These are phyloP conservation scores for Wickerhamiella siamensis DNA, from an alignment of 805 yeast genomes.

Conservation along the genomic window DNA sequence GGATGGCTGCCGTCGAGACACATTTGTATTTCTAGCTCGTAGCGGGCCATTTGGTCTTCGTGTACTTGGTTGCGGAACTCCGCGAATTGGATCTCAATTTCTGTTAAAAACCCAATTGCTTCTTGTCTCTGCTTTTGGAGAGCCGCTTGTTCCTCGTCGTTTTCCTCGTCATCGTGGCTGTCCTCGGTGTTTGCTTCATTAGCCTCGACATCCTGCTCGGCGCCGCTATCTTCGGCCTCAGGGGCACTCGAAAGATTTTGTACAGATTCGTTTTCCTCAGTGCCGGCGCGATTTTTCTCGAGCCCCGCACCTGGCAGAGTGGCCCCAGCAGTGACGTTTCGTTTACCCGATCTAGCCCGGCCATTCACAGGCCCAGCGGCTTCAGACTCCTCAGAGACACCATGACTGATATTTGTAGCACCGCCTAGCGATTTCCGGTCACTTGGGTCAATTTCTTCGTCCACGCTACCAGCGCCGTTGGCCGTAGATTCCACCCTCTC, in stretches of 20 bases:
- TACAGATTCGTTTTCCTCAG: conserved; percentile 16
- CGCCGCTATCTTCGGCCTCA: conserved; percentile 16
- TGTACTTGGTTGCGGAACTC: conserved; percentile 68
- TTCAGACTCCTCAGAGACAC: conserved; percentile 6
- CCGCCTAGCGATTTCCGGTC: conserved; percentile 7
- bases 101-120: conserved; percentile 60
- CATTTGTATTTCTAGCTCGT: conserved; percentile 72
- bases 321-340: conserved; percentile 1
- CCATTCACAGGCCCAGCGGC: background rate
- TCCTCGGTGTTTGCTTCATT: conserved; percentile 13
- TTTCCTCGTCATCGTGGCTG: conserved; percentile 14
- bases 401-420: no score
- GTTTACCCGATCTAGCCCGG: background rate
- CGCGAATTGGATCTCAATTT: conserved; percentile 79
- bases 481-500: background rate
- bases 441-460: background rate
- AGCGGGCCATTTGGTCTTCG: conserved; percentile 62
- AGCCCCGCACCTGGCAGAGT: conserved; percentile 2
- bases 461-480: background rate
- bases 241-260: conserved; percentile 18
- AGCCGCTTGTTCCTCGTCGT: conserved; percentile 15
- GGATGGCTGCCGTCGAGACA: conserved; percentile 88
- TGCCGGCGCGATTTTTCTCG: conserved; percentile 12
- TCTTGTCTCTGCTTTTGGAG: conserved; percentile 36
- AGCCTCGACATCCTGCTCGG: conserved; percentile 13